Base-by-base conservation (phyloP, 495 filamentous ascomycete genomes). In the Penicillium manginii region DNA sequence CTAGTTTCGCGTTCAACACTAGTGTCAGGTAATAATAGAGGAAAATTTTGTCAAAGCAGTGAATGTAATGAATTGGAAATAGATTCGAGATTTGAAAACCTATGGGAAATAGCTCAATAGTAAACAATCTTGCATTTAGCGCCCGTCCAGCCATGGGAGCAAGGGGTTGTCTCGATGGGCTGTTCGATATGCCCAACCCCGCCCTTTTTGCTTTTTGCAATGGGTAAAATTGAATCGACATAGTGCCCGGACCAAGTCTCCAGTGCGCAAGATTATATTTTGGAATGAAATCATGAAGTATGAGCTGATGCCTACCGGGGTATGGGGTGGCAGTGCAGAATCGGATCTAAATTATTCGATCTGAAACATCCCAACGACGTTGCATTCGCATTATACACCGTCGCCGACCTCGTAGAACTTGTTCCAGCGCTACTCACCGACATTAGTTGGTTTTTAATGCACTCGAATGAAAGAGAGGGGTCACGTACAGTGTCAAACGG, bases 381-480 rank as follows among this genome's bases (percentile, higher is more conserved):
- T 45, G 15, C 40, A 40, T 21, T 21, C n/a, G 19, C 29, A 7
- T 21, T 56, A 56, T n/a, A 56, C 54, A 22, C 54, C 54, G 17
- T 56, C 54, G 21, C 54, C 54, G 4, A 50, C 54, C 47, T 47
- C 42, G 22, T 56, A 56, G 23, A 47, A 47, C 14, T 56, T 39
- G 21, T 56, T 56, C 54, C 54, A 56, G 23, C 54, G 43, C 54
- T 56, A n/a, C 3, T 48, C 4, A 9, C 2, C 9, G 11, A 21
- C 4, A 45, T 45, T 40, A 40, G 37, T 40, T 4, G n/a, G 15
- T 14, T 7, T 10, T 29, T 8, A 29, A 29, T 29, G 23, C 23
- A 29, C 26, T 5, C 3, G 7, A 2, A 26, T 6, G 7, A 5
- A 5, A 26, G 2, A 3, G 4, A 37, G 33, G 4, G 15, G 10